These are phyloP conservation scores for Diaporthe batatas DNA, from an alignment of 2,329 filamentous ascomycete species.

Conservation along the genomic window DNA sequence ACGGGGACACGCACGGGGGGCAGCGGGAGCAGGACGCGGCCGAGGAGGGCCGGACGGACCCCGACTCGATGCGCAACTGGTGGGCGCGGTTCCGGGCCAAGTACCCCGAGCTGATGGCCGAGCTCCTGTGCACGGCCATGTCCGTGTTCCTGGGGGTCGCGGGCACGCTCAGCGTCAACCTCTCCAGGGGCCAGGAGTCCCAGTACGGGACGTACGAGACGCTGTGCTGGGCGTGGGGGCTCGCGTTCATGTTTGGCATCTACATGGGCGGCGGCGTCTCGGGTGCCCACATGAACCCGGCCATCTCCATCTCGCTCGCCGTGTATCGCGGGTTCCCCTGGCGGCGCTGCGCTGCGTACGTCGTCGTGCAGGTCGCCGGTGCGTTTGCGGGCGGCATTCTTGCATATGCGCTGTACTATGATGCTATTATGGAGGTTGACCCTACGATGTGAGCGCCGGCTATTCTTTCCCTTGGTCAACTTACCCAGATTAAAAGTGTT, in stretches of 20 bases:
- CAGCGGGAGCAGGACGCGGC: constrained; percentile 44
- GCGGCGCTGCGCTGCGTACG: constrained; percentile 50
- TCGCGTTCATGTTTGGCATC: constrained; percentile 51
- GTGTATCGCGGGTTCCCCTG: constrained; percentile 55
- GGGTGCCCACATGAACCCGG: constrained; percentile 52
- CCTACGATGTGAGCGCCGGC: constrained; percentile 45
- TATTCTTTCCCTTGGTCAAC: neutral
- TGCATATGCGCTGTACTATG: constrained; percentile 50
- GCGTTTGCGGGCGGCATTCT: constrained; percentile 49
- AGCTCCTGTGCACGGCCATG: constrained; percentile 47
- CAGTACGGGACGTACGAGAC: constrained; percentile 49
- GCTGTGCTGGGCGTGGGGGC: constrained; percentile 50
- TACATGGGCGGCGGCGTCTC: constrained; percentile 49
- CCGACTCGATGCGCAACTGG: constrained; percentile 47
- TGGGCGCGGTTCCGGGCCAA: constrained; percentile 49
- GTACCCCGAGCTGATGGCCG: constrained; percentile 48
- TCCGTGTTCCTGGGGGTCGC: constrained; percentile 48
- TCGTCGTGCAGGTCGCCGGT: constrained; percentile 50
- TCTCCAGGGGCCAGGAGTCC: constrained; percentile 44
- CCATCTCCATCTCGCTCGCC: constrained; percentile 52
- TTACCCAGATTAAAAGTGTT: neutral
- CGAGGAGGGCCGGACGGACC: constrained; percentile 44
- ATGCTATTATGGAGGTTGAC: constrained; percentile 50
- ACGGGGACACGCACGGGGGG: constrained; percentile 46
- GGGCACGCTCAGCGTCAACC: constrained; percentile 48